Evolutionary conservation across 2,329 filamentous ascomycete genomes (phyloP), one percentile per base, ranked within the genome.

Genomic region (Sordariomycetes sp.): DNA sequence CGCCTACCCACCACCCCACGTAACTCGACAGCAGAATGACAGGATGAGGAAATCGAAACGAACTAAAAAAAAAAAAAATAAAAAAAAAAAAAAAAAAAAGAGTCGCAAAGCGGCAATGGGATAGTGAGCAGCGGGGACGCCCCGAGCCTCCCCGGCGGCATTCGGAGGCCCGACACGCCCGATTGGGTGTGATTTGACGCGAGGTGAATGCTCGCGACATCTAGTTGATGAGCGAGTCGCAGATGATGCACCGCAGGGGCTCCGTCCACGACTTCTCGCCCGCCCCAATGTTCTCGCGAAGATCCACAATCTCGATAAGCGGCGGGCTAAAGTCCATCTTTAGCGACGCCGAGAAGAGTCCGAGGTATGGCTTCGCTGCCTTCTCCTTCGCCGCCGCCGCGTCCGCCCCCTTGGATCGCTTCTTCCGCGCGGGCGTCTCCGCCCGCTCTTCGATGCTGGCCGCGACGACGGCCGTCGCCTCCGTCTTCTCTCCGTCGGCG

Each of bases 201-300:
- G 28, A 8, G 28, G 28, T 32, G 28, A 4, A 32, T 39, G 45
- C 45, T 7, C 10, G n/a, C 6, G 13, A 10, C 45, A 2, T 50
- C 45, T 50, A 77, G 57, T 76, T 72, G 58, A 81, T 75, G 51
- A 68, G 67, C n/a, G 68, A 63, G 24, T 68, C 68, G 63, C 80
- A 83, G 48, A 78, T 63, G 39, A 82, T 69, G 60, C 80, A 83
- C 53, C 70, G 66, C 35, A 77, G 65, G 3, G 72, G 71, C 64
- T 82, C 78, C 12, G 70, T 74, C 80, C 80, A 83, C 10, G 67
- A 69, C 65, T 76, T 79, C 35, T 75, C 73, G 2, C 78, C 78
- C 10, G 73, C 76, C 2, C 65, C 65, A 7, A 81, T 67, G 10
- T 70, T 69, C 34, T 72, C 64, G 53, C 80, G 72, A 52, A 81